Percentiles rank a stretch among this genome's conserved stretches.
Conservation (phyloP, 495 filamentous ascomycete species). For the Hypoxylon fragiforme region DNA sequence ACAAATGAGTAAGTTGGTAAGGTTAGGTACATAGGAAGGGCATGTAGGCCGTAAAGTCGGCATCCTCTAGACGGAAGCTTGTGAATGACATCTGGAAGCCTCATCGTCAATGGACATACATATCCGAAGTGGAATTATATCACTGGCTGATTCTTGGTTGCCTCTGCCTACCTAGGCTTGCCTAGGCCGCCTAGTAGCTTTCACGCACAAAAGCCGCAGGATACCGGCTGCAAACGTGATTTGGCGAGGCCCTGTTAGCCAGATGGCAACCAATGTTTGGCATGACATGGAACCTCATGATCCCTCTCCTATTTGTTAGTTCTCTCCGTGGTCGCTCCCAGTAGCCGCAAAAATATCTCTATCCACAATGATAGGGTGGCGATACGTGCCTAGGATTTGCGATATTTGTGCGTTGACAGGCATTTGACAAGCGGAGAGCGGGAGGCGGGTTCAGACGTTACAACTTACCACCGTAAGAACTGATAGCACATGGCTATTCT, state of each 20-base stretch:
- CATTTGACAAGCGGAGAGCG: not conserved
- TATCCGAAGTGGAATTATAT: not conserved
- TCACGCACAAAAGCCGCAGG: conserved; percentile 33
- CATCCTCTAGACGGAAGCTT: conserved; percentile 13
- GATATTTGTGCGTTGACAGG: conserved; percentile 25
- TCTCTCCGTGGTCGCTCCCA: conserved; percentile 10
- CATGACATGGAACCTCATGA: conserved; percentile 4
- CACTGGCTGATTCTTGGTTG: not conserved
- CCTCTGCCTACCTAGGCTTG: not conserved
- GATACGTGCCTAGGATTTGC: conserved; percentile 12
- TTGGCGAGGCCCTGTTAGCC: conserved; percentile 15
- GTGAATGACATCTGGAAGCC: conserved; percentile 6
- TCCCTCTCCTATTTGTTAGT: conserved; percentile 16
- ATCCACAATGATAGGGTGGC: conserved; percentile 9
- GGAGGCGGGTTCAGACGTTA: too few relatives aligned
- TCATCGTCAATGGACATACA: not conserved
- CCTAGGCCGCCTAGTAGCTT: conserved; percentile 5
- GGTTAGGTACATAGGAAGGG: too few relatives aligned
- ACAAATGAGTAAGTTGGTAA: too few relatives aligned
- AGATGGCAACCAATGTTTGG: conserved; percentile 1
- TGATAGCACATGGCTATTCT: too few relatives aligned
- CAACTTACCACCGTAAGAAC: too few relatives aligned
- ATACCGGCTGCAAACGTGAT: conserved; percentile 9
- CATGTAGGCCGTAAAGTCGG: conserved; percentile 11
- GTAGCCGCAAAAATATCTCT: not conserved